A percentile compares a stretch with the other conserved stretches of the same genome.
Evolutionary conservation across 2,329 filamentous ascomycete species (phyloP).

Genomic region (Sclerotinia spermophila): DNA sequence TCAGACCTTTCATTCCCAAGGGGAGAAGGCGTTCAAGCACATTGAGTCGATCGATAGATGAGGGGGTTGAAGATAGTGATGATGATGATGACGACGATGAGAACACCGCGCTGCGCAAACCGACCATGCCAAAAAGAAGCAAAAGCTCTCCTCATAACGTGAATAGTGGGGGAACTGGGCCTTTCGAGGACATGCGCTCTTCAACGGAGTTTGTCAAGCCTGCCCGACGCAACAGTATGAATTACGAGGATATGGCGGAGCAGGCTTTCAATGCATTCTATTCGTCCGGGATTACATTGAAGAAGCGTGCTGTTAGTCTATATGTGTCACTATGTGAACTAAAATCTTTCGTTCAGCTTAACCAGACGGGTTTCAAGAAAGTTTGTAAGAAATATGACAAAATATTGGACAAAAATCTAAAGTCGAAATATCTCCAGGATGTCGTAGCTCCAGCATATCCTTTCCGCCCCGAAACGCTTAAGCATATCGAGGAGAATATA

Average conservation of each 20-base stretch:
- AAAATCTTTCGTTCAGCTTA: slow-evolving; percentile 93
- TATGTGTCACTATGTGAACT: slow-evolving; percentile 94
- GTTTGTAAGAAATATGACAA: slow-evolving; percentile 99
- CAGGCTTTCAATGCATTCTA: slow-evolving; percentile 66
- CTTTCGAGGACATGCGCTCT: slow-evolving; percentile 53
- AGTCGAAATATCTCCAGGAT: slow-evolving; percentile 69
- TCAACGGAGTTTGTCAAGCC: slow-evolving; percentile 59
- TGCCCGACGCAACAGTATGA: slow-evolving; percentile 59
- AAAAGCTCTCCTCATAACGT: slow-evolving; percentile 34
- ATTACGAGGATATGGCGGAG: slow-evolving; percentile 76
- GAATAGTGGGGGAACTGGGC: slow-evolving; percentile 18
- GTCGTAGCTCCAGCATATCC: slow-evolving; percentile 76
- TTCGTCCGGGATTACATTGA: slow-evolving; percentile 75
- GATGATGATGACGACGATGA: slow-evolving; percentile 65
- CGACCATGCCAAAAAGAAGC: slow-evolving; percentile 35
- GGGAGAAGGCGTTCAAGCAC: slow-evolving; percentile 44
- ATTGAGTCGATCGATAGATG: slow-evolving; percentile 48
- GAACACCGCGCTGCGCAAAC: slow-evolving; percentile 44
- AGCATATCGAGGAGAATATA: slow-evolving; percentile 68
- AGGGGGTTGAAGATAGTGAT: slow-evolving; percentile 63
- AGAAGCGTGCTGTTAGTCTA: slow-evolving; percentile 81
- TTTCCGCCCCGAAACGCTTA: slow-evolving; percentile 71
- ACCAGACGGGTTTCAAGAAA: slow-evolving; percentile 94
- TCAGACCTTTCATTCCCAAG: slow-evolving; percentile 47
- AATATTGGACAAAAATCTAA: slow-evolving; percentile 78